A percentile compares a stretch with the other conserved stretches of the same genome.
phyloP scores from a whole-genome alignment of 148 eudicot genomes.

The Arctostaphylos glauca region DNA sequence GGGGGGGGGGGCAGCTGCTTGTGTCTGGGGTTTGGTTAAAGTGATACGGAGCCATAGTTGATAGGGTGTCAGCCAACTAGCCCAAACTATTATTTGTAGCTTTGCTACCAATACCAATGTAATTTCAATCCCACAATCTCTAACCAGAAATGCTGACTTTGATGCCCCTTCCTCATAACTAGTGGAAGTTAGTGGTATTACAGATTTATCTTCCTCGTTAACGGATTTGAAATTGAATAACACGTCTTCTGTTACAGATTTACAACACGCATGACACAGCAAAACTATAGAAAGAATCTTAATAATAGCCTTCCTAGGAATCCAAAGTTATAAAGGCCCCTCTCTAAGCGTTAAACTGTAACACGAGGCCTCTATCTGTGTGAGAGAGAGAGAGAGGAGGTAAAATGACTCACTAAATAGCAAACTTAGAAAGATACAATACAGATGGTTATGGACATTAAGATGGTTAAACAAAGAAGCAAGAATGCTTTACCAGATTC shows the following conservation, averaged over 20 bases:
- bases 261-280: neutral
- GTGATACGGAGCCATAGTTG: too few relatives aligned
- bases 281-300: neutral
- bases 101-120: too few relatives aligned
- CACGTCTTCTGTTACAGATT: neutral
- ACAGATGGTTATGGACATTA: neutral
- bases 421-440: neutral
- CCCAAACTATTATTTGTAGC: too few relatives aligned
- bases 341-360: neutral
- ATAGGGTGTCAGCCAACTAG: too few relatives aligned
- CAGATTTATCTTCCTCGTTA: neutral
- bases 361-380: neutral
- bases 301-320: neutral
- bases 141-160: neutral
- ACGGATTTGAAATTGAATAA: neutral
- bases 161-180: neutral
- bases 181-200: neutral
- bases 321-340: too few relatives aligned
- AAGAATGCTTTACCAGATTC: slow-evolving; percentile 49
- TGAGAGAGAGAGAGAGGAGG: neutral
- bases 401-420: neutral
- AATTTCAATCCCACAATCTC: neutral
- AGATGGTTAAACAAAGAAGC: neutral
- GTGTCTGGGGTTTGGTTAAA: too few relatives aligned
- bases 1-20: too few relatives aligned